Conservation (phyloP, 2,329 filamentous ascomycete genomes). For the Scleromitrula shiraiana region DNA sequence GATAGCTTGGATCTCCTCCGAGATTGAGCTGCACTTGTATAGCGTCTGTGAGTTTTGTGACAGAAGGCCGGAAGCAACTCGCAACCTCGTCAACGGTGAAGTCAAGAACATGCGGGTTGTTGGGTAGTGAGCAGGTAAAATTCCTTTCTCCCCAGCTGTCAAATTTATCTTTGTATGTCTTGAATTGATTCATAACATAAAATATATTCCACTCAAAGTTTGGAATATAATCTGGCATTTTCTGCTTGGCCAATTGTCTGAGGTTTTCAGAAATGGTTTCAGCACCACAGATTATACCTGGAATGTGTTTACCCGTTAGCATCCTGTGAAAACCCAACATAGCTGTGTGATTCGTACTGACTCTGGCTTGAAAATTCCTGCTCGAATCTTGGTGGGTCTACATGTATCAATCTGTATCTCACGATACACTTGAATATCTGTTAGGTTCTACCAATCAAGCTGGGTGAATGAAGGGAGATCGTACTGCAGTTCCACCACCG, state of each 20-base stretch:
- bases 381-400: not conserved
- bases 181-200: not conserved
- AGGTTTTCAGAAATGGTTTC: slow-evolving; percentile 3
- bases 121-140: not conserved
- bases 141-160: too few species aligned
- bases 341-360: not conserved
- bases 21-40: not conserved
- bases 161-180: not conserved
- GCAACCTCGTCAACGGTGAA: not conserved
- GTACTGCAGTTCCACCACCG: not conserved
- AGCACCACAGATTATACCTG: slow-evolving; percentile 3
- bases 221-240: not conserved
- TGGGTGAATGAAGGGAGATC: not conserved
- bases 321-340: not conserved
- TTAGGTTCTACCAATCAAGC: not conserved
- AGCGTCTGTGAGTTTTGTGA: not conserved
- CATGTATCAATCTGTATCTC: not conserved
- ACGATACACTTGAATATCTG: not conserved
- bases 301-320: not conserved
- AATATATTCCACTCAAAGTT: not conserved
- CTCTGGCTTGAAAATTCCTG: slow-evolving; percentile 2
- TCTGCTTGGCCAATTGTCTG: not conserved
- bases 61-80: not conserved
- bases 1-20: not conserved
- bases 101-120: not conserved